Evolutionary conservation across 345 rosid species (phyloP).

Genomic region (Eucalyptus erythrocorys): DNA sequence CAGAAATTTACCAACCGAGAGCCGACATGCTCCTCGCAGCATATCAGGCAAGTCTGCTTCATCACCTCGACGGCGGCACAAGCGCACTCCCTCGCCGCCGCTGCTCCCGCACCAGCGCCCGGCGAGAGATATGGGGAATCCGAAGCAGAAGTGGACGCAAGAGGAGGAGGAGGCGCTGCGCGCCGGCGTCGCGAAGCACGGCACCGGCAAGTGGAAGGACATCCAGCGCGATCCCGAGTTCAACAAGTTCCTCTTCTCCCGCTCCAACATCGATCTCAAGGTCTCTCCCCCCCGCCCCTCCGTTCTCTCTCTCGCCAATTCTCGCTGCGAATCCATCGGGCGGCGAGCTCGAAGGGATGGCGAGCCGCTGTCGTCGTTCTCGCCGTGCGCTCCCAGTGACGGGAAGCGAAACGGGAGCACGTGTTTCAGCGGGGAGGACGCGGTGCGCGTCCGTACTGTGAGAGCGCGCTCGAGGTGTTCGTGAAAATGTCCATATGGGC

Average conservation of each 20-base stretch:
- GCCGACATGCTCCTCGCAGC: too few relatives aligned
- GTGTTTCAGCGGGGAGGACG: not conserved
- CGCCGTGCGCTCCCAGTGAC: not conserved
- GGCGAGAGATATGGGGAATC: slow-evolving; percentile 42
- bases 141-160: slow-evolving; percentile 62
- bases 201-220: slow-evolving; percentile 65
- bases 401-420: not conserved
- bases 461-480: not conserved
- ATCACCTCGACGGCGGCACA: not conserved
- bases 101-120: not conserved
- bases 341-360: not conserved
- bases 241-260: slow-evolving; percentile 32
- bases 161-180: slow-evolving; percentile 73
- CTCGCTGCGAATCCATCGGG: not conserved
- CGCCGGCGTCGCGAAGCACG: slow-evolving; percentile 64
- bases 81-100: not conserved
- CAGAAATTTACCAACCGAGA: too few relatives aligned
- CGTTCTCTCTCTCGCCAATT: not conserved
- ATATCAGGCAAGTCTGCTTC: too few relatives aligned
- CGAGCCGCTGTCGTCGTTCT: not conserved
- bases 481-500: not conserved
- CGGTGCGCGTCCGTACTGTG: not conserved
- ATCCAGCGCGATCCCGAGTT: slow-evolving; percentile 65
- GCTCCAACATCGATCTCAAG: slow-evolving; percentile 83
- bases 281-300: slow-evolving; percentile 7